Percentiles rank a stretch among this genome's conserved stretches.
Conservation (phyloP, 331 rosid genomes). For the Malus hybrid region DNA sequence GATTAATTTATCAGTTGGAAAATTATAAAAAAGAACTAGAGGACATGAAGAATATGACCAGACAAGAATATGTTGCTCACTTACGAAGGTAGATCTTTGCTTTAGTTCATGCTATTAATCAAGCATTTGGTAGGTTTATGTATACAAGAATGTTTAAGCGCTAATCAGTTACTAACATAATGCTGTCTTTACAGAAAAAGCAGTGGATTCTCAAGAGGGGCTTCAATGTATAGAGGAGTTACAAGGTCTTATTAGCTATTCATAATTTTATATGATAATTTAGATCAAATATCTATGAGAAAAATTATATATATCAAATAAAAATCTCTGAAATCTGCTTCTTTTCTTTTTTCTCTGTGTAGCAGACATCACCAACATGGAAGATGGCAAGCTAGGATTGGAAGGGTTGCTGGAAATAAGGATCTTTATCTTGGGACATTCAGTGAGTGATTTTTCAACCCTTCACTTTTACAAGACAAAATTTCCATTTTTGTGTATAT, state of each 20-base stretch:
- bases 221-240: slow-evolving; percentile 93
- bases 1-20: slow-evolving; percentile 46
- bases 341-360: slow-evolving; percentile 15
- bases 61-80: slow-evolving; percentile 93
- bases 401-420: slow-evolving; percentile 88
- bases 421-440: slow-evolving; percentile 93
- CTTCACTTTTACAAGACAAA: not conserved
- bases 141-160: no score
- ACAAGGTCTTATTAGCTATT: slow-evolving; percentile 57
- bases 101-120: not conserved
- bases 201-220: slow-evolving; percentile 94
- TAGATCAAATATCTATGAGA: not conserved
- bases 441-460: slow-evolving; percentile 39
- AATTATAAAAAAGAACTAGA: slow-evolving; percentile 65
- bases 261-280: not conserved
- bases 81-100: slow-evolving; percentile 52
- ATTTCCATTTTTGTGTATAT: not conserved
- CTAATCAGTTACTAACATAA: not conserved
- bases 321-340: slow-evolving; percentile 2
- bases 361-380: slow-evolving; percentile 95
- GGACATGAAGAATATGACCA: slow-evolving; percentile 79
- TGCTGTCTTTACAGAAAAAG: slow-evolving; percentile 53
- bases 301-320: not conserved
- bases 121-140: no score
- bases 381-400: slow-evolving; percentile 93